These are phyloP conservation scores for Botrytis cinerea DNA, from an alignment of 2,329 filamentous ascomycete species.

Conservation along the genomic window DNA sequence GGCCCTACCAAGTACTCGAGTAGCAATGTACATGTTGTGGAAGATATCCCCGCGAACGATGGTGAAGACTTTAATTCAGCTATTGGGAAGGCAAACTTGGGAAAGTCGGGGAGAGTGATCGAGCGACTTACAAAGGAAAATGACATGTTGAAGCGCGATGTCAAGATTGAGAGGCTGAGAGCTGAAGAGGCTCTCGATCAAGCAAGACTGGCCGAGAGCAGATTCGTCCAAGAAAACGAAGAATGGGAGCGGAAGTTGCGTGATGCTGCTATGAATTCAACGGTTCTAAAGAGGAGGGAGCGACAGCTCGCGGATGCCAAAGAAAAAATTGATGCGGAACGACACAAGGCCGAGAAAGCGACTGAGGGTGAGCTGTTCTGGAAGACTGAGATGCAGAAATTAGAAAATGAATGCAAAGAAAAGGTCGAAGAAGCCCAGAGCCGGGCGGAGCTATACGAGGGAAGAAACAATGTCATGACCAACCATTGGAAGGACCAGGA, in stretches of 20 bases:
- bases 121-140: slow-evolving; percentile 81
- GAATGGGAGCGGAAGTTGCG: slow-evolving; percentile 71
- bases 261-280: slow-evolving; percentile 70
- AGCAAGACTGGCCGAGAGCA: slow-evolving; percentile 67
- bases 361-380: slow-evolving; percentile 61
- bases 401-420: slow-evolving; percentile 57
- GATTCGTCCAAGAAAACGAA: slow-evolving; percentile 66
- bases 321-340: slow-evolving; percentile 63
- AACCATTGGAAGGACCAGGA: slow-evolving; percentile 68
- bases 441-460: slow-evolving; percentile 67
- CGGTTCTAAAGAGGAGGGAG: slow-evolving; percentile 70
- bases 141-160: slow-evolving; percentile 72
- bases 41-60: slow-evolving; percentile 27
- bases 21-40: slow-evolving; percentile 31
- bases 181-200: slow-evolving; percentile 72
- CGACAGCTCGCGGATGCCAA: slow-evolving; percentile 72
- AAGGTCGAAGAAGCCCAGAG: slow-evolving; percentile 67
- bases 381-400: slow-evolving; percentile 65
- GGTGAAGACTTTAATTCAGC: slow-evolving; percentile 60
- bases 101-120: slow-evolving; percentile 77
- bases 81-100: slow-evolving; percentile 68
- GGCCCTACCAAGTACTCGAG: slow-evolving; percentile 33
- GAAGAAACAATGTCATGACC: slow-evolving; percentile 67
- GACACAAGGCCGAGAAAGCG: slow-evolving; percentile 60
- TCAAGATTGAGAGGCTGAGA: slow-evolving; percentile 64